phyloP scores from a whole-genome alignment of 1,139 yeast species.

The Scheffersomyces insectosa region DNA sequence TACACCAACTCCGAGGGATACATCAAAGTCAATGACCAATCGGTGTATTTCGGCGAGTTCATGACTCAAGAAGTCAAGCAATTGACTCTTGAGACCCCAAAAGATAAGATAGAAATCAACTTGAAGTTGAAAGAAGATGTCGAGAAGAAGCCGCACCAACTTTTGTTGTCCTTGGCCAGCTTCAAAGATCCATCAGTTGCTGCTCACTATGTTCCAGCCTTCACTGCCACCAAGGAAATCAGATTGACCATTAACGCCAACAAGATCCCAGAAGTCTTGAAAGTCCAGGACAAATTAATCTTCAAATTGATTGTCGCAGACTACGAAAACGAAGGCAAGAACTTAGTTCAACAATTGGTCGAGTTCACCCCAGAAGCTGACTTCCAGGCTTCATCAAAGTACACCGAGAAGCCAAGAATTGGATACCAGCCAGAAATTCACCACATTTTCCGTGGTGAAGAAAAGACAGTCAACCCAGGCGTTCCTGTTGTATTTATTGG shows the following conservation, averaged over 20 bases:
- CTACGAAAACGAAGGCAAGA: slow-evolving; percentile 14
- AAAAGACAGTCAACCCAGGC: slow-evolving; percentile 53
- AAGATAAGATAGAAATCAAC: slow-evolving; percentile 33
- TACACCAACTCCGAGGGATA: slow-evolving; percentile 30
- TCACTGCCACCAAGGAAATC: slow-evolving; percentile 18
- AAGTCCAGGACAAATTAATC: slow-evolving; percentile 31
- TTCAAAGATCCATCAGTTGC: slow-evolving; percentile 18
- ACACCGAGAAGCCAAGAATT: slow-evolving; percentile 38
- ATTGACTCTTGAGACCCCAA: slow-evolving; percentile 31
- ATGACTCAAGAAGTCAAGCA: slow-evolving; percentile 37
- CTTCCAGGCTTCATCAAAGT: slow-evolving; percentile 22
- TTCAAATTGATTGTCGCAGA: slow-evolving; percentile 38
- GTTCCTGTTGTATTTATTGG: slow-evolving; percentile 57
- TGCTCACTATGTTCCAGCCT: slow-evolving; percentile 14
- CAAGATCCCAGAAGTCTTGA: slow-evolving; percentile 40
- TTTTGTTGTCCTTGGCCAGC: slow-evolving; percentile 17
- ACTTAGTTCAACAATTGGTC: slow-evolving; percentile 30
- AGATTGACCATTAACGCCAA: slow-evolving; percentile 28
- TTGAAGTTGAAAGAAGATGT: slow-evolving; percentile 24
- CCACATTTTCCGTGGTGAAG: slow-evolving; percentile 63
- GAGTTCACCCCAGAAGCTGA: slow-evolving; percentile 36
- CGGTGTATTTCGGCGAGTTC: slow-evolving; percentile 35
- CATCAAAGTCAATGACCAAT: slow-evolving; percentile 25
- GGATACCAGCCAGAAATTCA: slow-evolving; percentile 65
- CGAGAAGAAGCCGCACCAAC: slow-evolving; percentile 20